These are phyloP conservation scores for Pythium rhizo-oryzae DNA, from an alignment of 352 stramenopile species.

Conservation along the genomic window DNA sequence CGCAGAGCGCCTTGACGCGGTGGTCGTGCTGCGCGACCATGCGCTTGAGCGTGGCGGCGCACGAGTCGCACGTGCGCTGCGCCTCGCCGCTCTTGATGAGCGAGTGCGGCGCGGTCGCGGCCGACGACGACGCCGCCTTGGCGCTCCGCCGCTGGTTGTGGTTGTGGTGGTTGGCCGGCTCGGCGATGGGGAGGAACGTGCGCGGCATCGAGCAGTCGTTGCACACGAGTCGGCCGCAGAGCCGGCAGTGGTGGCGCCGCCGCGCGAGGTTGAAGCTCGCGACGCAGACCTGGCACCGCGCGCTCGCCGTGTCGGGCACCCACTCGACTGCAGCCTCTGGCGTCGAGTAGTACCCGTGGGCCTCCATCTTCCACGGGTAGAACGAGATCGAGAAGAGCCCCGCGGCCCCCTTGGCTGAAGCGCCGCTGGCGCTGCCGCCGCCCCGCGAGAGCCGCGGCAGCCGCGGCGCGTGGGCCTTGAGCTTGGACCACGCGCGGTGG, in stretches of 20 bases:
- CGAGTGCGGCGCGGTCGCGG: too few species aligned
- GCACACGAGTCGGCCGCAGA: constrained; percentile 74
- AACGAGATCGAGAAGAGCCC: constrained; percentile 78
- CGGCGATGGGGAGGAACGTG: constrained; percentile 66
- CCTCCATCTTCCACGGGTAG: constrained; percentile 77
- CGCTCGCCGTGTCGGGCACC: constrained; percentile 68
- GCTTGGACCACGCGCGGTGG: constrained; percentile 13
- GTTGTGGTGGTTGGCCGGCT: constrained; percentile 34
- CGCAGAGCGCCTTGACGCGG: constrained; percentile 58
- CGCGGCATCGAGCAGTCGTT: constrained; percentile 67
- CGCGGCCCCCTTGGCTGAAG: constrained; percentile 20
- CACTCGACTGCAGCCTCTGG: constrained; percentile 70
- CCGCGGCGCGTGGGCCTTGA: background rate
- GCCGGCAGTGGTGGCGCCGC: constrained; percentile 85
- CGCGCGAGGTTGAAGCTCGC: constrained; percentile 58
- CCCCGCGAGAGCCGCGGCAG: constrained; percentile 3
- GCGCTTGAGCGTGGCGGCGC: constrained; percentile 58
- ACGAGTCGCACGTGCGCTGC: constrained; percentile 73
- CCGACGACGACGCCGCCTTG: too few species aligned
- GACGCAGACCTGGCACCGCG: constrained; percentile 66
- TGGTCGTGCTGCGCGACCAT: constrained; percentile 63
- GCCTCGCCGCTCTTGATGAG: constrained; percentile 70
- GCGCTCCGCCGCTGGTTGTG: too few species aligned
- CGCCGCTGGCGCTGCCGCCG: constrained; percentile 17
- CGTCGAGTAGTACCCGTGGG: constrained; percentile 66